Percentiles rank a stretch among this genome's conserved stretches.
These are phyloP conservation scores for Alternaria novae-zelandiae DNA, from an alignment of 2,329 filamentous ascomycete species.

Conservation along the genomic window DNA sequence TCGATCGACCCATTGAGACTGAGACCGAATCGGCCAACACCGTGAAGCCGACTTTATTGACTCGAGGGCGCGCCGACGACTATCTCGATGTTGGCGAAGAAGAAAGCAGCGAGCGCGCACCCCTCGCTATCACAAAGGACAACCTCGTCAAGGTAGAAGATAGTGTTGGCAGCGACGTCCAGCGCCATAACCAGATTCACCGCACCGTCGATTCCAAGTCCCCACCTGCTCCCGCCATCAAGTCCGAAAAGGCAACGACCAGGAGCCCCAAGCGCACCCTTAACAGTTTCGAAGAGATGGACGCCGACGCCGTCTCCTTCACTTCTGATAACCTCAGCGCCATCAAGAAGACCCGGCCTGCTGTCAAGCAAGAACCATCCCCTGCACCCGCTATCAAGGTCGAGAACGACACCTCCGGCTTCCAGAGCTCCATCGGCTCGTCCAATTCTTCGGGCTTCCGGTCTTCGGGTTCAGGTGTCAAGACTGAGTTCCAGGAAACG, in stretches of 20 bases:
- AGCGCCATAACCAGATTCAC: too few species aligned
- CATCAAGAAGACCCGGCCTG: too few species aligned
- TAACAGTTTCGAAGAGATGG: not conserved
- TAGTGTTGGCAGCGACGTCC: not conserved
- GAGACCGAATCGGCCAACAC: too few species aligned
- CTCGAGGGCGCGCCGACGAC: not conserved
- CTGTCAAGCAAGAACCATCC: accelerated
- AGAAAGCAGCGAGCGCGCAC: not conserved
- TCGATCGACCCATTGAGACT: too few species aligned
- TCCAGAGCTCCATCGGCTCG: not conserved
- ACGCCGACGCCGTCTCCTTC: not conserved
- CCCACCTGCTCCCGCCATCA: accelerated
- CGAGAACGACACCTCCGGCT: too few species aligned
- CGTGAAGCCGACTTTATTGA: too few species aligned
- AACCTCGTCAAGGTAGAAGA: not conserved
- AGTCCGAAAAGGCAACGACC: not conserved
- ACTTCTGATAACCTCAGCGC: not conserved
- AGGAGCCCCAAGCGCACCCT: not conserved
- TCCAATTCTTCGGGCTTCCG: not conserved
- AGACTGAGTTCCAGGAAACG: not conserved
- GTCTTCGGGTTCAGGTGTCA: not conserved
- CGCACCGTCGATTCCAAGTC: not conserved
- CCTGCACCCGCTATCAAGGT: not conserved
- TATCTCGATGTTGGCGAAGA: not conserved
- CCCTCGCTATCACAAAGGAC: not conserved